Conservation (phyloP, 768 basidiomycete species). For the Suillus tomentosus region DNA sequence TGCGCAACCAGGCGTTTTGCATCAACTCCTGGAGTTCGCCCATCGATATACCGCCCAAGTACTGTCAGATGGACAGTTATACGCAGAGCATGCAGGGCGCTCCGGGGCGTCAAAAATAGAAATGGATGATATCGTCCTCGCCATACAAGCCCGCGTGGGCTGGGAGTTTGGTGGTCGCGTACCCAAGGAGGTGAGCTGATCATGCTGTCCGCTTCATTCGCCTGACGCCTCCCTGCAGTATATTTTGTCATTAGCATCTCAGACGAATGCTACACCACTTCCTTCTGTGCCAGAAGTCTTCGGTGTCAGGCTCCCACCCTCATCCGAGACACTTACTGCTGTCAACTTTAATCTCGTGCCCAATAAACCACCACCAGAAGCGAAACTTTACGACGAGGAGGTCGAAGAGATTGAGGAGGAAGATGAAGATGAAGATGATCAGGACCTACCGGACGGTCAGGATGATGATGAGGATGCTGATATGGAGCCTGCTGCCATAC, state of each 20-base stretch:
- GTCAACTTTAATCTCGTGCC: slow-evolving; percentile 88
- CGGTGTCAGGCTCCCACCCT: slow-evolving; percentile 77
- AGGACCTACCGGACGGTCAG: slow-evolving; percentile 42
- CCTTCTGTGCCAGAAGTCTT: slow-evolving; percentile 88
- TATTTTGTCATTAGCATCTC: slow-evolving; percentile 74
- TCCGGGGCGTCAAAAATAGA: slow-evolving; percentile 66
- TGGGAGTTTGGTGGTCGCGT: slow-evolving; percentile 92
- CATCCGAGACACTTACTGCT: slow-evolving; percentile 68
- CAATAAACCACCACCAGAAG: slow-evolving; percentile 78
- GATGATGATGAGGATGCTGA: slow-evolving; percentile 67
- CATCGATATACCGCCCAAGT: slow-evolving; percentile 84
- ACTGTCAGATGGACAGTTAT: slow-evolving; percentile 81
- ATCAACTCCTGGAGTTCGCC: slow-evolving; percentile 85
- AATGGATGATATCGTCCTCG: slow-evolving; percentile 78
- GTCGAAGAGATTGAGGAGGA: slow-evolving; percentile 78
- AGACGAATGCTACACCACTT: slow-evolving; percentile 79
- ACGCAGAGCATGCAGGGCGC: slow-evolving; percentile 83
- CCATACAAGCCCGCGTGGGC: slow-evolving; percentile 86
- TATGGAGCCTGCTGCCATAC: slow-evolving; percentile 67
- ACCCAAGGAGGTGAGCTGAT: slow-evolving; percentile 76
- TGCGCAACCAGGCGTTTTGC: slow-evolving; percentile 82
- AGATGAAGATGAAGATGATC: slow-evolving; percentile 33
- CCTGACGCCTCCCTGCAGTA: slow-evolving; percentile 47
- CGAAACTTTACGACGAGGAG: slow-evolving; percentile 78
- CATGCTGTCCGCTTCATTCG: slow-evolving; percentile 4